Base-by-base conservation (phyloP, 495 filamentous ascomycete species). In the Rusavskia elegans region DNA sequence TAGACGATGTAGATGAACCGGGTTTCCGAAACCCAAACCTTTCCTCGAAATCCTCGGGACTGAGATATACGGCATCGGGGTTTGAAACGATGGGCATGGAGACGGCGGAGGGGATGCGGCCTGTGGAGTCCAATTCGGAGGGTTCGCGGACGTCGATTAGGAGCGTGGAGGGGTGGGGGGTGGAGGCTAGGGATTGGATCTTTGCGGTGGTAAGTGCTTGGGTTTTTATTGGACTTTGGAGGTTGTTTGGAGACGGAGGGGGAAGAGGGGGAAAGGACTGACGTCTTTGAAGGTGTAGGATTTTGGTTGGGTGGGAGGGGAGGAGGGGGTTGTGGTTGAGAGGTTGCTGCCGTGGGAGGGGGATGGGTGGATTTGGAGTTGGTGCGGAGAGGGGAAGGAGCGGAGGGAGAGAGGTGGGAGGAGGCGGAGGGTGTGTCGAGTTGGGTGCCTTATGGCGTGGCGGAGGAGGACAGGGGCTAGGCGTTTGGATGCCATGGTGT, bases 91-190 rank as follows among this genome's bases (percentile, higher is more conserved):
- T 69, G 32, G 92, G 90, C 52, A 98, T 77, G 70, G 82, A 85
- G 49, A 86, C 63, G 0, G 87, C 83, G 21, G 73, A 72, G 1
- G 92, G 90, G 65, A 98, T 95, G 21, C 74, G 73, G 36, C 89
- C 89, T 0, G 79, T 80, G 5, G 66, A 55, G 32, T 54, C 49
- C 35, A 88, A 77, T 67, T 98, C 92, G 57, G 68, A 57, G 42
- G 89, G 87, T 68, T 96, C 90, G 65, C 92, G 90, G 57, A 86
- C 78, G 71, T 98, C 89, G 57, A 75, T 62, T 21, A 75, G 63
- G 58, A 57, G 46, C 13, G 38, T 9, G 3, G 17, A 29, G 50
- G 50, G 41, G 38, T 39, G n/a, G 5, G 50, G 50, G 50, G 17
- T 10, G 27, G 52, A 14, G 52, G 23, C 3, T n/a, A 53, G 21